phyloP scores from a whole-genome alignment of 306 rosid species.

The Lathyrus oleraceus region DNA sequence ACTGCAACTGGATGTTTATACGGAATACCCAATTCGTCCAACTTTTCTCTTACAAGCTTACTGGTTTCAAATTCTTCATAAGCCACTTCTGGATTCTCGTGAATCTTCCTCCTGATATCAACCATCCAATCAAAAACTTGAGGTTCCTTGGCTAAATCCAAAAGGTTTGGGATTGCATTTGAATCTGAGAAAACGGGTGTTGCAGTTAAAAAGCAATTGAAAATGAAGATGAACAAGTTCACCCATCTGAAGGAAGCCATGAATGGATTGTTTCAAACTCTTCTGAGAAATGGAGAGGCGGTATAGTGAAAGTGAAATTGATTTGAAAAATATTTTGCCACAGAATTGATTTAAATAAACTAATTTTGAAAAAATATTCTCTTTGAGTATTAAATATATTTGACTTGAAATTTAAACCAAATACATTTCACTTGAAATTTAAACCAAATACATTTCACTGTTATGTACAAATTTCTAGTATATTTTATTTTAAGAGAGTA shows the following conservation, averaged over 20 bases:
- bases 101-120: conserved; percentile 66
- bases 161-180: conserved; percentile 47
- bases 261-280: not conserved
- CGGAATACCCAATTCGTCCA: conserved; percentile 55
- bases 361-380: too few relatives aligned
- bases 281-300: not conserved
- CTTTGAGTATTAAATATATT: too few relatives aligned
- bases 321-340: too few relatives aligned
- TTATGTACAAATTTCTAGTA: too few relatives aligned
- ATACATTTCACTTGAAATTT: too few relatives aligned
- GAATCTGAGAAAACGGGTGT: conserved; percentile 41
- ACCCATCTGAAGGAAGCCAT: conserved; percentile 42
- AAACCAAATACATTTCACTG: too few relatives aligned
- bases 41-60: conserved; percentile 63
- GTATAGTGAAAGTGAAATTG: too few relatives aligned
- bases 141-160: conserved; percentile 49
- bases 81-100: conserved; percentile 80
- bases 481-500: too few relatives aligned
- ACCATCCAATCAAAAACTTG: conserved; percentile 69
- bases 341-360: too few relatives aligned
- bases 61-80: conserved; percentile 85
- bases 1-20: conserved; percentile 68
- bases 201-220: conserved; percentile 14
- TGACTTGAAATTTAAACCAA: too few relatives aligned
- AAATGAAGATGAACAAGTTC: conserved; percentile 28